A percentile compares a stretch with the other conserved stretches of the same genome.
These are phyloP conservation scores for Diaporthe vexans DNA, from an alignment of 2,329 filamentous ascomycete genomes.

Conservation along the genomic window DNA sequence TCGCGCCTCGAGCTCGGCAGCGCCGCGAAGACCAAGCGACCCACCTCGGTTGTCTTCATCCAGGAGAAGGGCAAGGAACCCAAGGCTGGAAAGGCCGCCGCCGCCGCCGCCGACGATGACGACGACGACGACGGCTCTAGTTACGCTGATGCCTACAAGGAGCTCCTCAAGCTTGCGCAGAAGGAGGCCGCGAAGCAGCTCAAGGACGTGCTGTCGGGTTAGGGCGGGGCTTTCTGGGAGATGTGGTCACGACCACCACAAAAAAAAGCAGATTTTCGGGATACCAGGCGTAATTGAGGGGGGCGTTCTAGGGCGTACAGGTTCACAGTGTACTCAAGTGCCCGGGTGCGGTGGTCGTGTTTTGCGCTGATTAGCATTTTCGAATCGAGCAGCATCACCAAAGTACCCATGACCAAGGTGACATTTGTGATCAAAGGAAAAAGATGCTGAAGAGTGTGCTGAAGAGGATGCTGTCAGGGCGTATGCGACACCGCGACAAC, in stretches of 20 bases:
- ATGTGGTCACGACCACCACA: neutral
- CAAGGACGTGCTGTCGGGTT: constrained; percentile 45
- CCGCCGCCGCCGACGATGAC: constrained; percentile 57
- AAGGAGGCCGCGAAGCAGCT: constrained; percentile 74
- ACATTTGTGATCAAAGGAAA: neutral
- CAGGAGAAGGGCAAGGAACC: constrained; percentile 67
- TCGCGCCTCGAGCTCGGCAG: constrained; percentile 94
- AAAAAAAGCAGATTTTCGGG: neutral
- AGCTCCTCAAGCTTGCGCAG: constrained; percentile 75
- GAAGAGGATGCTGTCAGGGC: neutral
- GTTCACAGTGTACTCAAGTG: constrained; percentile 33
- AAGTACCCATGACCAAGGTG: neutral
- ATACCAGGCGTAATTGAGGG: constrained; percentile 31
- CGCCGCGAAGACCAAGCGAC: constrained; percentile 94
- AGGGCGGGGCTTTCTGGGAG: neutral
- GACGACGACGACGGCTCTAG: constrained; percentile 68
- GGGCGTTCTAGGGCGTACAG: constrained; percentile 42
- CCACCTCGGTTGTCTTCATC: constrained; percentile 96
- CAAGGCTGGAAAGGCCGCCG: constrained; percentile 61
- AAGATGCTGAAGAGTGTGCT: neutral
- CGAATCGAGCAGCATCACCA: constrained; percentile 19
- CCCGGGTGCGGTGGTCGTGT: constrained; percentile 15
- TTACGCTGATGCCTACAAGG: constrained; percentile 74
- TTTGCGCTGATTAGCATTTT: constrained; percentile 29
- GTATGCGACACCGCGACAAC: neutral